phyloP scores from a whole-genome alignment of 805 yeast species.

The Lachancea thermotolerans region DNA sequence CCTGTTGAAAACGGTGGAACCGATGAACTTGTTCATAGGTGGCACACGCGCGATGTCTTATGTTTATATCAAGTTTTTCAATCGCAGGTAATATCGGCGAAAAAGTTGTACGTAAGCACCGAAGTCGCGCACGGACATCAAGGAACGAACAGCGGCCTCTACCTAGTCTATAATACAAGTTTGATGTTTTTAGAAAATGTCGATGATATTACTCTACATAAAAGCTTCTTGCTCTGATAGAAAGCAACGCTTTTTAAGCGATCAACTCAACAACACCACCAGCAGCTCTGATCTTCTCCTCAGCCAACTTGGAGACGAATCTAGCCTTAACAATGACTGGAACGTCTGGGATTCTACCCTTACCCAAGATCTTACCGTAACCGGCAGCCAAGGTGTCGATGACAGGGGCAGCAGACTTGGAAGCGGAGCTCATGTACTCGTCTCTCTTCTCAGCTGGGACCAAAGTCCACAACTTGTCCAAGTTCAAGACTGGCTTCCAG shows the following conservation, averaged over 20 bases:
- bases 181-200: not conserved
- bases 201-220: slow-evolving; percentile 6
- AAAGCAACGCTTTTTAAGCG: slow-evolving; percentile 54
- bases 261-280: slow-evolving; percentile 99
- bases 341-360: slow-evolving; percentile 95
- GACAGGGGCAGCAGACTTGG: slow-evolving; percentile 92
- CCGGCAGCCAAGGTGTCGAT: slow-evolving; percentile 99
- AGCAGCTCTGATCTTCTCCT: slow-evolving; percentile 98
- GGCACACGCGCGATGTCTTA: not conserved
- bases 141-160: not conserved
- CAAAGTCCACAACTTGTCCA: slow-evolving; percentile 97
- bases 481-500: slow-evolving; percentile 98
- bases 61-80: not conserved
- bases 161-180: not conserved
- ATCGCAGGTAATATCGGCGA: too few relatives aligned
- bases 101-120: too few relatives aligned
- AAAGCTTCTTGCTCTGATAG: not conserved
- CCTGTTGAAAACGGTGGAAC: not conserved
- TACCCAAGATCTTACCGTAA: slow-evolving; percentile 99
- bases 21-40: not conserved
- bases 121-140: not conserved
- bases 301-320: slow-evolving; percentile 98
- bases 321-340: slow-evolving; percentile 99
- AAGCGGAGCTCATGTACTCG: slow-evolving; percentile 77
- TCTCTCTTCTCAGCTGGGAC: slow-evolving; percentile 92